Evolutionary conservation across 2,329 filamentous ascomycete genomes (phyloP).

Genomic region (Hypoxylon sp.): DNA sequence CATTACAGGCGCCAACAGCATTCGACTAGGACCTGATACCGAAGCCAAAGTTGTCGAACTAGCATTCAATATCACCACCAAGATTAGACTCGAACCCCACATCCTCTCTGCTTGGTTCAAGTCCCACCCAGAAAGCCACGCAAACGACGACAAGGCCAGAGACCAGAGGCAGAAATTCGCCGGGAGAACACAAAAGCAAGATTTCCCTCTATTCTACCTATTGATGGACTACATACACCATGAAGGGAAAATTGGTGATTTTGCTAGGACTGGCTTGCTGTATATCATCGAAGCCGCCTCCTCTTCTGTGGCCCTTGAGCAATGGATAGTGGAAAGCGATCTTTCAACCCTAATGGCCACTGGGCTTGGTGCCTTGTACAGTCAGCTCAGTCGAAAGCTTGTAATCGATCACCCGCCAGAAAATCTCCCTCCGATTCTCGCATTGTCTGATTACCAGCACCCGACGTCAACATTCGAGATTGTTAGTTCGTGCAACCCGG

Average conservation of each 20-base stretch:
- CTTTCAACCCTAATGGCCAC: constrained; percentile 97
- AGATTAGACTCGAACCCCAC: constrained; percentile 89
- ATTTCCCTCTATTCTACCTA: constrained; percentile 96
- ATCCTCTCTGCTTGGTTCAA: constrained; percentile 95
- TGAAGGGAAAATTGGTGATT: constrained; percentile 94
- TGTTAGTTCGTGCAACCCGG: constrained; percentile 79
- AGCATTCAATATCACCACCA: constrained; percentile 95
- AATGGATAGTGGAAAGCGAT: constrained; percentile 98
- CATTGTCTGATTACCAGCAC: constrained; percentile 89
- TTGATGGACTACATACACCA: constrained; percentile 97
- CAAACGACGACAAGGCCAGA: constrained; percentile 59
- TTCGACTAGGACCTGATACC: constrained; percentile 82
- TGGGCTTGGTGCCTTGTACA: constrained; percentile 83
- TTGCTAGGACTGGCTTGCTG: constrained; percentile 91
- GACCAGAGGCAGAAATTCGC: constrained; percentile 78
- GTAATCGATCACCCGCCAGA: constrained; percentile 83
- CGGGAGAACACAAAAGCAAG: constrained; percentile 87
- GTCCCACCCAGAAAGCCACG: constrained; percentile 59
- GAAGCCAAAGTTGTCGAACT: constrained; percentile 93
- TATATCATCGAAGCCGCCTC: constrained; percentile 97
- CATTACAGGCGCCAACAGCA: constrained; percentile 80
- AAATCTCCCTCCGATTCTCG: constrained; percentile 84
- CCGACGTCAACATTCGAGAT: constrained; percentile 78
- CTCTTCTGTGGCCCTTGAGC: constrained; percentile 84
- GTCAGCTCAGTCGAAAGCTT: constrained; percentile 80